phyloP scores from a whole-genome alignment of 345 rosid genomes.

The Pseudoturritis turrita region DNA sequence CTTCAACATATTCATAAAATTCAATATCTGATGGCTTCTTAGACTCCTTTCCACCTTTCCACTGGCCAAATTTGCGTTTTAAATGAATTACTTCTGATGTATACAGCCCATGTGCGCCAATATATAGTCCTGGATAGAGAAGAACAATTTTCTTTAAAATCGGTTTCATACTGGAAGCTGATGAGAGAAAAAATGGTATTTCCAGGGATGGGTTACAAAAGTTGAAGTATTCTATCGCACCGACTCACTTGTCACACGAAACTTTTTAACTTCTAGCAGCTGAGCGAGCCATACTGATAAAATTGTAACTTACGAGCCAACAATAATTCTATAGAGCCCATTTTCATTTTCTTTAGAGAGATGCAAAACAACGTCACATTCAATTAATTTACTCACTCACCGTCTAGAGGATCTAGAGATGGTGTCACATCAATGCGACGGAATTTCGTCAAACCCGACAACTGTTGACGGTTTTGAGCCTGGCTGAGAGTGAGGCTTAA shows the following conservation, averaged over 20 bases:
- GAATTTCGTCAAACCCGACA: conserved; percentile 81
- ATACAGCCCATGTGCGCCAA: conserved; percentile 83
- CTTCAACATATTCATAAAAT: conserved; percentile 94
- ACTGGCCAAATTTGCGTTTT: conserved; percentile 79
- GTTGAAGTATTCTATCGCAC: neutral
- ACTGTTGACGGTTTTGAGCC: conserved; percentile 60
- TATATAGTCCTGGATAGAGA: conserved; percentile 65
- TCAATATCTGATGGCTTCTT: conserved; percentile 58
- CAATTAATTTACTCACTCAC: conserved; percentile 37
- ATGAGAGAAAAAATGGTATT: neutral
- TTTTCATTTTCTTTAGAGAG: neutral
- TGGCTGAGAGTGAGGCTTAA: conserved; percentile 72
- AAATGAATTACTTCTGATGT: conserved; percentile 84
- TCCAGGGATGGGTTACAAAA: neutral
- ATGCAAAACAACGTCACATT: neutral
- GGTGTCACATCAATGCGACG: conserved; percentile 65
- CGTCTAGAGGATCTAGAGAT: conserved; percentile 69
- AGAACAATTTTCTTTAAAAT: neutral
- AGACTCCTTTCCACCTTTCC: conserved; percentile 59
- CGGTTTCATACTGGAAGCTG: neutral
- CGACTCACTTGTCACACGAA: neutral
- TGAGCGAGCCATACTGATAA: neutral
- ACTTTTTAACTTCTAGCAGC: neutral
- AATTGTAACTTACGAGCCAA: neutral
- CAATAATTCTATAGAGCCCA: neutral